Evolutionary conservation across 345 rosid genomes (phyloP), one percentile per base, ranked within the genome.

Genomic region (Syzygium aqueum): DNA sequence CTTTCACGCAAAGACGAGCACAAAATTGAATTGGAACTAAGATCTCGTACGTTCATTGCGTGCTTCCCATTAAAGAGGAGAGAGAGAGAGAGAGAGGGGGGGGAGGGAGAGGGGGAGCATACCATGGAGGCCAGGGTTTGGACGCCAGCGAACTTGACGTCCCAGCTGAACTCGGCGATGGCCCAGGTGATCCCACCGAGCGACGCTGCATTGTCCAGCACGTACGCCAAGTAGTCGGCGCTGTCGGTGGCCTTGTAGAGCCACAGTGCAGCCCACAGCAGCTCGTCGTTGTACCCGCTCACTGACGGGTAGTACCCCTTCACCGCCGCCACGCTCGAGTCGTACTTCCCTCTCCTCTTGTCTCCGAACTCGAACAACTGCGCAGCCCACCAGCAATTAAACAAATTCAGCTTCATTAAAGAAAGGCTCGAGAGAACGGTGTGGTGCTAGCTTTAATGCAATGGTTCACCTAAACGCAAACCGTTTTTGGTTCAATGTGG

Each of bases 161-260:
- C 97, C 97, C 97, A 95, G 90, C 97, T 95, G 82, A 95, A 95
- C 85, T 95, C 96, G 21, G 93, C 88, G 15, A 95, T 92, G 89
- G 95, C 90, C 96, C 96, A 95, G 88, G 93, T 92, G 91, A 91
- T 90, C 89, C 95, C 96, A 87, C 96, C 95, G 65, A 93, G 90
- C n/a, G 43, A 73, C 61, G 27, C 77, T 4, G 92, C 96, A 27
- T 93, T 93, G 27, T 91, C 90, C 67, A 93, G 11, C 78, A 84
- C 91, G 85, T 91, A 95, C 54, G 87, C 87, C 88, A 94, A 82
- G 85, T 95, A 94, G 51, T 27, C 61, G 51, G n/a, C 85, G 33
- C 87, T 89, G 93, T 90, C 90, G 92, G 96, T 94, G 89, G 96
- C 97, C 86, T 89, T 91, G 92, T 95, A 91, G 12, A 95, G 94